A percentile compares a stretch with the other conserved stretches of the same genome.
These are phyloP conservation scores for Fraxinus floribunda DNA, from an alignment of 305 asterid genomes.

Conservation along the genomic window DNA sequence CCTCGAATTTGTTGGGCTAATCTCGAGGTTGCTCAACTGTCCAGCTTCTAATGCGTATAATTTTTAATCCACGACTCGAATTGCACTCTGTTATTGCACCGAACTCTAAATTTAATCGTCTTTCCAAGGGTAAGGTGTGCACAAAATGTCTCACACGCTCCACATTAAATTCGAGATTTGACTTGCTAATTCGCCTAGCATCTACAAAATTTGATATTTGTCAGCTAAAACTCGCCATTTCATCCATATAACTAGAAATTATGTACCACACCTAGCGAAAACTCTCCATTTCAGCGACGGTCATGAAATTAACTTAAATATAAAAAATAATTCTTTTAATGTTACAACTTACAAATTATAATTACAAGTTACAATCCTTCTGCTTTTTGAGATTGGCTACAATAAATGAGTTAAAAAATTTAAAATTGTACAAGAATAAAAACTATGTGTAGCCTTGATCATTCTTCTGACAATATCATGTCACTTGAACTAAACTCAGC, in stretches of 20 bases:
- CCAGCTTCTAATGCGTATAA: not conserved
- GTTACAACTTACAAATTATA: not conserved
- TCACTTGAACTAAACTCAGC: not conserved
- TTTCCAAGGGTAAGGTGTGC: not conserved
- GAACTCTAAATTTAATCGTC: not conserved
- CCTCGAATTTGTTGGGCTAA: not conserved
- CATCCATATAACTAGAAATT: not conserved
- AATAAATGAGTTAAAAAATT: too few relatives aligned
- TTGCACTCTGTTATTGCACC: not conserved
- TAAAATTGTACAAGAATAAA: not conserved
- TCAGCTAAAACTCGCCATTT: not conserved
- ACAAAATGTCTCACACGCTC: not conserved
- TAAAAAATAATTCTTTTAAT: too few relatives aligned
- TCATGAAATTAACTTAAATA: not conserved
- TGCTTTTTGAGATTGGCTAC: not conserved
- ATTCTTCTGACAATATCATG: not conserved
- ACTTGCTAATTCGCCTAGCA: not conserved
- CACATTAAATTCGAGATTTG: not conserved
- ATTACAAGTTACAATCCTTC: not conserved
- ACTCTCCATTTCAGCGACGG: not conserved
- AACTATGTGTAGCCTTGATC: not conserved
- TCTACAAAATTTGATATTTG: not conserved
- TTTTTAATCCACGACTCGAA: not conserved
- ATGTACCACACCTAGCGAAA: not conserved
- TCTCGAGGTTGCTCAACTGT: not conserved